Base-by-base conservation (phyloP, 2,329 filamentous ascomycete species). In the Cordyceps farinosa region DNA sequence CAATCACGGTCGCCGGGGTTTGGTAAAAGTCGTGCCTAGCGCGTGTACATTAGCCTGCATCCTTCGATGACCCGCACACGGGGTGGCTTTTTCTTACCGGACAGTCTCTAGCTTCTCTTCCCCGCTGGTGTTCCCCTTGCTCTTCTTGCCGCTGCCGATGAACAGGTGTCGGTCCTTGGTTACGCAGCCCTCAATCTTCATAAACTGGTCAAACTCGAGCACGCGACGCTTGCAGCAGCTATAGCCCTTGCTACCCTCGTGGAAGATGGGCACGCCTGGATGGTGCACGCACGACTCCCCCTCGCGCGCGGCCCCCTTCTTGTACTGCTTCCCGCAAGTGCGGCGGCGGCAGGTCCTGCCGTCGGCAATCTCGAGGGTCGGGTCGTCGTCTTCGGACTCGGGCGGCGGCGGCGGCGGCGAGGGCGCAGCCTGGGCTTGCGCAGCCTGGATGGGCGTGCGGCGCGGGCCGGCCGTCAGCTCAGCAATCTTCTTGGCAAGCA, bases 241-340 rank as follows among this genome's bases (percentile, higher is more conserved):
- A 83, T 95, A 99, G 1, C 95, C 95, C 80, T 99, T 99, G 79
- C 91, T 96, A 42, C 95, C 95, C 80, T 99, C 95, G 75, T 99
- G 95, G 79, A 99, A 99, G 68, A 99, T 89, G 30, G 95, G 91
- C 29, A 84, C 86, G 5, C 95, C 95, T 0, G 95, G 93, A 77
- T 99, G 95, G 72, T 96, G 89, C 53, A 91, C 83, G 74, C 95
- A 99, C 65, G 86, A 82, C 79, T 97, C 93, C 1, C 81, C 84
- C 38, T 89, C 86, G 67, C 90, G 80, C 40, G 79, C 76, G 50
- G 79, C 73, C 0, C 84, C 84, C 66, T 84, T 84, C 62, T 82
- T 83, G 76, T 92, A 96, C 47, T 78, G 81, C 17, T 78, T 79
- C 11, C 86, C 87, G 74, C 95, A 99, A 3, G 84, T 88, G 72